A percentile compares a stretch with the other conserved stretches of the same genome.
These are phyloP conservation scores for Aureoboletus auriporus DNA, from an alignment of 768 basidiomycete genomes.

Conservation along the genomic window DNA sequence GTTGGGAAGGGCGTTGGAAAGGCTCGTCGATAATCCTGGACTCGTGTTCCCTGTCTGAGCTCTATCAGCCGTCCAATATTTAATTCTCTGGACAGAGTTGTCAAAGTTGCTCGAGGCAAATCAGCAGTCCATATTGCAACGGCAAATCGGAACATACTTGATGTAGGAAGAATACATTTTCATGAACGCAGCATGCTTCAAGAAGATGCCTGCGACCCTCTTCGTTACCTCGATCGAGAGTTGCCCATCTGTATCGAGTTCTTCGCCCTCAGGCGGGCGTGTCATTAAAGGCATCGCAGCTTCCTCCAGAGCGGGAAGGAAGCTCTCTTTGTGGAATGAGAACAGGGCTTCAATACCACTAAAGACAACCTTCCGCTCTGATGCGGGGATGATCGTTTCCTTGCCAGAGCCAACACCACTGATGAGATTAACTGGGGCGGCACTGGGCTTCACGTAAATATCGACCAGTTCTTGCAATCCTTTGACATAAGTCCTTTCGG, in stretches of 20 bases:
- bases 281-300: conserved; percentile 70
- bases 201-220: conserved; percentile 82
- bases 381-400: conserved; percentile 80
- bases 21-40: conserved; percentile 48
- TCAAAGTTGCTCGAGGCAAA: conserved; percentile 76
- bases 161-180: conserved; percentile 98
- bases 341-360: conserved; percentile 85
- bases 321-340: conserved; percentile 89
- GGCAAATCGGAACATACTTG: conserved; percentile 57
- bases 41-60: conserved; percentile 35
- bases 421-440: conserved; percentile 63
- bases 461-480: conserved; percentile 92
- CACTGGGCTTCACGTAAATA: conserved; percentile 89
- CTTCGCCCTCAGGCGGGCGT: conserved; percentile 38
- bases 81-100: conserved; percentile 83
- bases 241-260: conserved; percentile 66
- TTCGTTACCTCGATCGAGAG: conserved; percentile 72
- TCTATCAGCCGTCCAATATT: conserved; percentile 74
- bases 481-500: conserved; percentile 92
- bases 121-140: conserved; percentile 10
- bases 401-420: conserved; percentile 68
- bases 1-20: conserved; percentile 48
- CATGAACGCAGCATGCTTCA: conserved; percentile 96
- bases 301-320: conserved; percentile 84
- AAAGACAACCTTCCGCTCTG: conserved; percentile 91